Evolutionary conservation across 495 filamentous ascomycete species (phyloP).

Genomic region (Endocarpon pusillum): DNA sequence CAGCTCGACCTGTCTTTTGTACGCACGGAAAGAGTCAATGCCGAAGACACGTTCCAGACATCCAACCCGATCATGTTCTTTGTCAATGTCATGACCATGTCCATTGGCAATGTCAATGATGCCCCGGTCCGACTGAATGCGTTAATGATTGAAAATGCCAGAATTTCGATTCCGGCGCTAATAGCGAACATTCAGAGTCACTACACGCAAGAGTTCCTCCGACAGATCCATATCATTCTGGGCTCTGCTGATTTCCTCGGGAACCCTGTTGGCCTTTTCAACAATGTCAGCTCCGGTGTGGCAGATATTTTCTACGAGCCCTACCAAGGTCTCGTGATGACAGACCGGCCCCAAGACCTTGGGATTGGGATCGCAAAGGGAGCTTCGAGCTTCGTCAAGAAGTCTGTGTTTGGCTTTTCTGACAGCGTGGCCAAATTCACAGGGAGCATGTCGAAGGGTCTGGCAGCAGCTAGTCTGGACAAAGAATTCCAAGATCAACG

Average conservation of each 20-base stretch:
- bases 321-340: slow-evolving; percentile 93
- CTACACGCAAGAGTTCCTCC: slow-evolving; percentile 89
- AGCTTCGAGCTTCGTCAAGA: slow-evolving; percentile 92
- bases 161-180: slow-evolving; percentile 71
- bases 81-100: slow-evolving; percentile 97
- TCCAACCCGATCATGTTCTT: slow-evolving; percentile 94
- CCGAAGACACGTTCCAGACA: slow-evolving; percentile 72
- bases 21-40: slow-evolving; percentile 89
- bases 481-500: slow-evolving; percentile 96
- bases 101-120: slow-evolving; percentile 95
- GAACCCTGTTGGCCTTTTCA: slow-evolving; percentile 94
- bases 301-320: slow-evolving; percentile 98
- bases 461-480: slow-evolving; percentile 87
- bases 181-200: slow-evolving; percentile 75
- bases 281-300: slow-evolving; percentile 91
- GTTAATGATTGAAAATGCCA: slow-evolving; percentile 85
- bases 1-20: slow-evolving; percentile 95
- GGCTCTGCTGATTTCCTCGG: slow-evolving; percentile 97
- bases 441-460: slow-evolving; percentile 87
- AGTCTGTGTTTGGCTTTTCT: slow-evolving; percentile 89
- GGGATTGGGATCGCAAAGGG: slow-evolving; percentile 92
- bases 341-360: slow-evolving; percentile 82
- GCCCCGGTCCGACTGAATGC: slow-evolving; percentile 86
- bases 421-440: slow-evolving; percentile 95
- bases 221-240: slow-evolving; percentile 89